These are phyloP conservation scores for Pyrus communis DNA, from an alignment of 306 rosid genomes.

Conservation along the genomic window DNA sequence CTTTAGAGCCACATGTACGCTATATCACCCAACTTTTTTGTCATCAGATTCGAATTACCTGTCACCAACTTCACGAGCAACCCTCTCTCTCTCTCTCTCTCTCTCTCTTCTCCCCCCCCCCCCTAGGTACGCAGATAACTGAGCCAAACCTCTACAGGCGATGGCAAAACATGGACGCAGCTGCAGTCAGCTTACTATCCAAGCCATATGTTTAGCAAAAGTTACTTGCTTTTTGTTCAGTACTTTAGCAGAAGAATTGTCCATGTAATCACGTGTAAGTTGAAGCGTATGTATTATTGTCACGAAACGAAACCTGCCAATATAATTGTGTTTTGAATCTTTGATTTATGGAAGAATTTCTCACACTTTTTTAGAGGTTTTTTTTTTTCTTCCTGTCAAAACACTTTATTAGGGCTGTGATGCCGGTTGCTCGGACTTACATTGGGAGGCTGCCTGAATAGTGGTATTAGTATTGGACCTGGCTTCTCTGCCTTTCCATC, in stretches of 20 bases:
- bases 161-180: not conserved
- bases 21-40: not conserved
- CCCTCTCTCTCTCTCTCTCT: not conserved
- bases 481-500: too few species aligned
- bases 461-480: too few species aligned
- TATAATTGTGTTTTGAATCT: too few species aligned
- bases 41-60: not conserved
- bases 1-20: not conserved
- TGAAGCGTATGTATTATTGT: too few species aligned
- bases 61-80: slow-evolving; percentile 10
- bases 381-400: too few species aligned
- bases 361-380: too few species aligned
- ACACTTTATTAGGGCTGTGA: not conserved
- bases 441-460: not conserved
- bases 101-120: not conserved
- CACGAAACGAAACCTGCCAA: too few species aligned
- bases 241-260: not conserved
- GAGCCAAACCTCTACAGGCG: not conserved
- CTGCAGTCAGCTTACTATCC: not conserved
- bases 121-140: not conserved
- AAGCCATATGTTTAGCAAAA: not conserved
- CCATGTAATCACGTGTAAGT: too few species aligned
- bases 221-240: not conserved
- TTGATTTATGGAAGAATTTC: too few species aligned
- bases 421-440: not conserved